Base-by-base conservation (phyloP, 2,329 filamentous ascomycete species). In the Neurospora sp. region DNA sequence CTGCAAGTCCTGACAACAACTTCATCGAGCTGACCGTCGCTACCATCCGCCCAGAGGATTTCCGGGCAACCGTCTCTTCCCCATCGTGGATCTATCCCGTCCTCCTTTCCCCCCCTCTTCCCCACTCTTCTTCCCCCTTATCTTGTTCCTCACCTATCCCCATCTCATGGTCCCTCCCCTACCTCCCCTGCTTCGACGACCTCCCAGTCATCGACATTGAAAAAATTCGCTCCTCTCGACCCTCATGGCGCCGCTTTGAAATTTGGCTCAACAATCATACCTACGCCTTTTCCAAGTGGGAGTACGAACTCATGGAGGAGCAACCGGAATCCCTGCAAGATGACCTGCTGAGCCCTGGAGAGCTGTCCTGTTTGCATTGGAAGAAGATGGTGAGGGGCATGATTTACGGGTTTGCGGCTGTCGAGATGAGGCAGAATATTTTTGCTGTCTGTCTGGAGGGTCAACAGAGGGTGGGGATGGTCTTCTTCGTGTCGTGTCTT, bases 181-280 rank as follows among this genome's bases (percentile, higher is more conserved):
- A 84, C 70, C 38, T 85, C n/a, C 83, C 81, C 78, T 86, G 11
- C 19, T 2, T 52, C 19, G 80, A 84, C 69, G 77, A 70, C 3
- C 77, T 85, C 0, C 82, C 84, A 0, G 78, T 83, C 36, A 72
- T 85, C 36, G 78, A 83, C 39, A n/a, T 83, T 3, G 73, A 5
- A 2, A 36, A 33, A 36, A 33, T 62, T 8, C 52, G 52, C 7
- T 33, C 52, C 28, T 36, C 28, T 6, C 3, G 3, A 9, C 3
- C 8, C 15, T 62, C 28, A 13, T 36, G 52, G 52, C 8, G 15
- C 28, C 7, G 23, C 13, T 62, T 62, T 8, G 10, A 33, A 6
- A 28, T 17, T 3, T 62, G 28, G 23, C 15, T 62, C 52, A 28
- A 17, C 15, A 4, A 36, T 5, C 23, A 62, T 1, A 28, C 46